Evolutionary conservation across 208 protist species (phyloP), one percentile per base, ranked within the genome.

Genomic region (Crithidia brevicula): DNA sequence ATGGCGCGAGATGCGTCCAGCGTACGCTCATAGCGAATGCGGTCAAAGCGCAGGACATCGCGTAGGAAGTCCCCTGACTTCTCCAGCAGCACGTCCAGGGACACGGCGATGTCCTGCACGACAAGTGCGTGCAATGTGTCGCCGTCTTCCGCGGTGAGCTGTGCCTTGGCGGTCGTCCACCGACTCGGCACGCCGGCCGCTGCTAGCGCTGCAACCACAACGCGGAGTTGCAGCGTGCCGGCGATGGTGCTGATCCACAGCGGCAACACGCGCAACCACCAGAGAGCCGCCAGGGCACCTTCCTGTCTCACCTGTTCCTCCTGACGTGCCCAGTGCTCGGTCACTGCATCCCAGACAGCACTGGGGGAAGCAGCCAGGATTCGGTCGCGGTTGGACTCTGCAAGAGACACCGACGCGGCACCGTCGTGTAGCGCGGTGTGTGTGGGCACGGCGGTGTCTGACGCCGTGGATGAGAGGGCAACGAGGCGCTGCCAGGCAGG

Each of bases 191-290:
- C n/a, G n/a, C n/a, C n/a, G n/a, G n/a, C n/a, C n/a, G n/a, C 36
- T 4, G 28, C 8, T 31, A 42, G 46, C 28, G 34, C 59, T 0
- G 43, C 30, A 18, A 33, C 47, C 34, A 79, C 56, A 18, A 79
- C 10, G 33, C 46, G 46, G n/a, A 76, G 70, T 36, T 70, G 62
- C 62, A 76, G 47, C 16, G 56, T 22, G 7, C 42, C 4, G 4
- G 62, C 66, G 7, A 47, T 47, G 38, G 56, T 53, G 46, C 28
- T 64, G 20, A 76, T 60, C 70, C 70, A 76, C 46, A 65, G 54
- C 4, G 70, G 62, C 34, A 76, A 45, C 38, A 76, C 27, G 4
- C 53, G 71, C 49, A 79, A 61, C 78, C 78, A 83, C 78, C 67
- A 78, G 43, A 83, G 33, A 6, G 70, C 73, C 7, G 73, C 76